phyloP scores from a whole-genome alignment of 192 early-diverging fungal species.

The Pecoramyces ruminantium region DNA sequence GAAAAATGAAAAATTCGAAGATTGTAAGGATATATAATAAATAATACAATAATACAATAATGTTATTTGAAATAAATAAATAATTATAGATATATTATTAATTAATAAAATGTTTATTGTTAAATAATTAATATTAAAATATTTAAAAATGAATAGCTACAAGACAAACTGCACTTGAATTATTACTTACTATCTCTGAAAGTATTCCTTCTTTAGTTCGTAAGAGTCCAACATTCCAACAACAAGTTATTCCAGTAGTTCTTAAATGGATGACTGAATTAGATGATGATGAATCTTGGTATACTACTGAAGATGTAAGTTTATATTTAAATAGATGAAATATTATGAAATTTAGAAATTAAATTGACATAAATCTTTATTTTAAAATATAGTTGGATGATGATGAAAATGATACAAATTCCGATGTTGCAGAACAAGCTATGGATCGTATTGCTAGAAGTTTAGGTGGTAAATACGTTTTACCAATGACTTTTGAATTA shows the following conservation, averaged over 20 bases:
- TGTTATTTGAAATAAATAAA: no score
- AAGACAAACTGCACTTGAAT: conserved; percentile 78
- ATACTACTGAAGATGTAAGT: conserved; percentile 61
- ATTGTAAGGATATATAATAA: conserved; percentile 2
- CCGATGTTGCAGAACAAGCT: conserved; percentile 85
- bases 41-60: no score
- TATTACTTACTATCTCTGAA: conserved; percentile 82
- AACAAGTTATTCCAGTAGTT: conserved; percentile 65
- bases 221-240: conserved; percentile 68
- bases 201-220: conserved; percentile 73
- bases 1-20: conserved; percentile 65
- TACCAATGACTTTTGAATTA: conserved; percentile 69
- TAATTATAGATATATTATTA: no score
- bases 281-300: conserved; percentile 79
- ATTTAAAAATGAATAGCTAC: conserved; percentile 17
- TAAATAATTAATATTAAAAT: no score
- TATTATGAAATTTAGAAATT: no score
- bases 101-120: no score
- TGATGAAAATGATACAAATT: conserved; percentile 74
- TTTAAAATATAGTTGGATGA: conserved; percentile 48
- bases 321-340: neutral
- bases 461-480: conserved; percentile 71
- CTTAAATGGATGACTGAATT: conserved; percentile 90
- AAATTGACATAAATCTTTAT: neutral
- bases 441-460: conserved; percentile 82